Base-by-base conservation (phyloP, 345 rosid species). In the Citrus sinensis region DNA sequence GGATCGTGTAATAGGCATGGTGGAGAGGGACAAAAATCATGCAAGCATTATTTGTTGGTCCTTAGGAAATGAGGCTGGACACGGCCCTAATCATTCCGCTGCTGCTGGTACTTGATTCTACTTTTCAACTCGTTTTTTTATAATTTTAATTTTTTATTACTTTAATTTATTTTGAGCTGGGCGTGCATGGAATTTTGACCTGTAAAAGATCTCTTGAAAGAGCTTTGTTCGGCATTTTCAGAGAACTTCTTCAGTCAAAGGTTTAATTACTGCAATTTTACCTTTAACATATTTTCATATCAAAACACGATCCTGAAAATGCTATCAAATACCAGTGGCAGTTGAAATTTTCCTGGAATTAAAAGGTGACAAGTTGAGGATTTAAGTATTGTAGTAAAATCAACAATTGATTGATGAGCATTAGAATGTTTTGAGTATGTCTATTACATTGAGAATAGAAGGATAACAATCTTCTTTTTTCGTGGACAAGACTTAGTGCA, bases 51-150 rank as follows among this genome's bases (percentile, higher is more conserved):
- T 94, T 73, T 87, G 88, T 72, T 96, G 99, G 99, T 96, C 99
- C 54, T 87, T 96, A 7, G 99, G 99, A 84, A 96, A 96, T 76
- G 99, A 96, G 80, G 77, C 99, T 79, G 91, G 94, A 74, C 90
- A 96, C 81, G 99, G 99, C 82, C 99, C 99, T 75, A 94, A 94
- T 81, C 99, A 96, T 88, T 90, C 97, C 85, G 92, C 98, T 85
- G 87, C 89, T 76, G 99, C 98, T 75, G 98, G 99, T 96, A 88
- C 35, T 60, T 29, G 54, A 68, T 84, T 73, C 70, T 76, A 34
- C 37, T 76, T n/a, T 59, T 60, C 34, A 58, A 25, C 62, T 27
- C 58, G 14, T 76, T 76, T 70, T 76, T 37, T 20, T 22, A 9
- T 46, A 11, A 11, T 46, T 46, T 11, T 11, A 46, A 10, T 1